Base-by-base conservation (phyloP, 2,329 filamentous ascomycete species). In the Tetracladium maxilliforme region DNA sequence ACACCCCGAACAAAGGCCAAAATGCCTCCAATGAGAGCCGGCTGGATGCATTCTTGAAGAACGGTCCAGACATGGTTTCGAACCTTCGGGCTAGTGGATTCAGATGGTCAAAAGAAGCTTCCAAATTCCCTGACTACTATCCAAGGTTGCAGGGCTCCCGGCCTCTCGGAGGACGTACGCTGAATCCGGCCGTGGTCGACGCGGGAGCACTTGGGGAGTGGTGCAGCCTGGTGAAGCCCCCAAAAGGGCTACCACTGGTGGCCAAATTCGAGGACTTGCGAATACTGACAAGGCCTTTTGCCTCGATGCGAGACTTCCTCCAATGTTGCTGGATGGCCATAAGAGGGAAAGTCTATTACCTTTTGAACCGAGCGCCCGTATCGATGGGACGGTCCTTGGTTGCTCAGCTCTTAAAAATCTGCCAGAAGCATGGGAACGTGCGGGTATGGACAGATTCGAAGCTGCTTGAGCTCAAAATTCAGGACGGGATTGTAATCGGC, bases 81-180 rank as follows among this genome's bases (percentile, higher is more conserved):
- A 51, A 36, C 19, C 34, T 52, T 9, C 32, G 38, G 26, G 23
- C 33, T 7, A 10, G 26, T 10, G 47, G 44, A 7, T 45, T 43
- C 26, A 19, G 31, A 6, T 49, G 42, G 41, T 20, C n/a, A n/a
- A n/a, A n/a, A 10, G 25, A 28, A 10, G 36, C 32, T 10, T 25
- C 27, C 6, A 33, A 32, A 5, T 45, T 43, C 32, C 45, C 46
- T 4, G 47, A 49, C 33, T 50, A 49, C 29, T 45, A 42, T n/a
- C n/a, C n/a, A n/a, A n/a, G n/a, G n/a, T n/a, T n/a, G n/a, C n/a
- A n/a, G n/a, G n/a, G n/a, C n/a, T n/a, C n/a, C n/a, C n/a, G n/a
- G n/a, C n/a, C n/a, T n/a, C n/a, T n/a, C n/a, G n/a, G n/a, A n/a
- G n/a, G n/a, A n/a, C n/a, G n/a, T n/a, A n/a, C n/a, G n/a, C n/a